Percentiles rank a stretch among this genome's conserved stretches.
These are phyloP conservation scores for Phalaenopsis aphrodite DNA, from an alignment of 106 monocot genomes.

Conservation along the genomic window DNA sequence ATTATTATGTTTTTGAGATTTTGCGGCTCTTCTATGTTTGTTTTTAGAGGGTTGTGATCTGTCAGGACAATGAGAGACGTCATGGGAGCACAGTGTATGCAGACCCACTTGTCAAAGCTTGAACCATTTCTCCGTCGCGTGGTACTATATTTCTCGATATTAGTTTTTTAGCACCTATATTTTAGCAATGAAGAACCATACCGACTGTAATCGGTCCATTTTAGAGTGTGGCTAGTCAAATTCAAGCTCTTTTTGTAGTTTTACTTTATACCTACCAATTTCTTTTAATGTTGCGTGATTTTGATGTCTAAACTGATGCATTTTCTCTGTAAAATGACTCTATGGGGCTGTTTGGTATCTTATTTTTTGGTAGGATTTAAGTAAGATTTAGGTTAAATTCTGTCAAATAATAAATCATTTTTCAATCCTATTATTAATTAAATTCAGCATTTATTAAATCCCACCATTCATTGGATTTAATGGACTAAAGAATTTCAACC, in stretches of 20 bases:
- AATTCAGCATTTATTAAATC: too few relatives aligned
- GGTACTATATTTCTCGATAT: slow-evolving; percentile 15
- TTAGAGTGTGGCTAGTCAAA: neutral
- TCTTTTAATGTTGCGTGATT: neutral
- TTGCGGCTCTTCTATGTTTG: neutral
- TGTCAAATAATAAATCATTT: too few relatives aligned
- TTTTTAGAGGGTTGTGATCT: slow-evolving; percentile 7
- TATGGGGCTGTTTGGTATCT: too few relatives aligned
- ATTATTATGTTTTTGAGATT: neutral
- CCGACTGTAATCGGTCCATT: neutral
- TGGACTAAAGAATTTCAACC: too few relatives aligned
- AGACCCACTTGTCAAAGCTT: slow-evolving; percentile 44
- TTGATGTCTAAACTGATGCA: too few relatives aligned
- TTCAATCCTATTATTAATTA: too few relatives aligned
- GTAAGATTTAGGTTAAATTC: too few relatives aligned
- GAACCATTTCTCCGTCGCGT: slow-evolving; percentile 69
- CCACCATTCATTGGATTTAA: too few relatives aligned
- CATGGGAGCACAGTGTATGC: slow-evolving; percentile 43
- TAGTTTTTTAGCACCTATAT: neutral
- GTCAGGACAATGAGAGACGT: slow-evolving; percentile 44
- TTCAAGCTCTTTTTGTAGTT: neutral
- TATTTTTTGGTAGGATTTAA: too few relatives aligned
- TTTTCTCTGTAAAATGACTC: too few relatives aligned
- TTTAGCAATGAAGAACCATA: neutral
- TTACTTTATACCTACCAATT: neutral